A percentile compares a stretch with the other conserved stretches of the same genome.
phyloP scores from a whole-genome alignment of 2,329 filamentous ascomycete genomes.

The Apiospora saccharicola region DNA sequence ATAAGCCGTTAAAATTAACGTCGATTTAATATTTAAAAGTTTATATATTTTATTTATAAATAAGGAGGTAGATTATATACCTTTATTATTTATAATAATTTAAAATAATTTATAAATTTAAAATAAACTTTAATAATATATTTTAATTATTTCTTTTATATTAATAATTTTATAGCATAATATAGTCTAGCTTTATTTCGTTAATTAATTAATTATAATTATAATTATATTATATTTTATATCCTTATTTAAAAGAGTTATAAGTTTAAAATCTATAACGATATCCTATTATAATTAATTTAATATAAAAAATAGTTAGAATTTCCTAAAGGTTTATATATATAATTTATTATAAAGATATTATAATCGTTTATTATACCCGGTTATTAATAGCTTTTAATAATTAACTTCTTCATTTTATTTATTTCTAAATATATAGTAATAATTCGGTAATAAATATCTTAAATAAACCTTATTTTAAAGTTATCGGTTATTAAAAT shows the following conservation, averaged over 20 bases:
- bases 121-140: constrained; percentile 22
- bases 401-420: too few relatives aligned
- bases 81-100: constrained; percentile 23
- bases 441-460: too few relatives aligned
- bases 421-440: too few relatives aligned
- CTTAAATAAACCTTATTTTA: too few relatives aligned
- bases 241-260: not conserved
- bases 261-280: not conserved
- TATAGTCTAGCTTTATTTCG: constrained; percentile 22
- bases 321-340: not conserved
- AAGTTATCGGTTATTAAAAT: too few relatives aligned
- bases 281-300: not conserved
- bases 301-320: not conserved
- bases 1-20: too few relatives aligned
- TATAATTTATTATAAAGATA: not conserved
- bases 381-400: too few relatives aligned
- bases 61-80: constrained; percentile 19
- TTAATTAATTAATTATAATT: not conserved
- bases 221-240: constrained; percentile 10
- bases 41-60: constrained; percentile 26
- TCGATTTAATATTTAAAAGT: too few relatives aligned
- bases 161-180: constrained; percentile 14
- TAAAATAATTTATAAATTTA: not conserved
- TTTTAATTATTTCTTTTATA: constrained; percentile 25
- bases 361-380: too few relatives aligned